These are phyloP conservation scores for Orbilia brochopaga DNA, from an alignment of 2,329 filamentous ascomycete species.

Conservation along the genomic window DNA sequence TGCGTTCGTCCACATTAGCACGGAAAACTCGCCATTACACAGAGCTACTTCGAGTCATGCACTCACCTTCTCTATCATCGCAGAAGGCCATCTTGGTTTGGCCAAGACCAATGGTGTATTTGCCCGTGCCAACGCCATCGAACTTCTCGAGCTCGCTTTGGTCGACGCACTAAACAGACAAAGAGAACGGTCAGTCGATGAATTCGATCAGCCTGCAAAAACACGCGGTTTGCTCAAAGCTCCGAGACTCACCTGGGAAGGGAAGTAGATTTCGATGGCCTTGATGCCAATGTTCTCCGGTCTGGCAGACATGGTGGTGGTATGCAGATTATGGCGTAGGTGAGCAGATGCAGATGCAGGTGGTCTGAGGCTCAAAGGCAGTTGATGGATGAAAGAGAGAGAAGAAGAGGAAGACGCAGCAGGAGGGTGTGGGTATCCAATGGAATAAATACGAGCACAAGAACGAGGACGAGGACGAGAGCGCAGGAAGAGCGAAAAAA, in stretches of 20 bases:
- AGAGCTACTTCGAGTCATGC: background rate
- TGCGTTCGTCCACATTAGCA: background rate
- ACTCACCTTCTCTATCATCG: slow-evolving; percentile 81
- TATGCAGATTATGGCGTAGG: slow-evolving; percentile 48
- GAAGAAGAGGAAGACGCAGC: slow-evolving; percentile 11
- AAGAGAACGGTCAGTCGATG: slow-evolving; percentile 47
- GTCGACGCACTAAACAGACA: slow-evolving; percentile 72
- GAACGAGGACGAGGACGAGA: slow-evolving; percentile 37
- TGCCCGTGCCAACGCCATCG: slow-evolving; percentile 79
- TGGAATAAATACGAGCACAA: slow-evolving; percentile 39
- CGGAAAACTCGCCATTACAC: background rate
- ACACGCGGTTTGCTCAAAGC: background rate
- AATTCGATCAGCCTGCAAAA: slow-evolving; percentile 11
- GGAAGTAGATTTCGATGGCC: slow-evolving; percentile 89
- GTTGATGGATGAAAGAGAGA: slow-evolving; percentile 7
- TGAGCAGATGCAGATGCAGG: slow-evolving; percentile 24
- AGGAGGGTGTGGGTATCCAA: slow-evolving; percentile 39
- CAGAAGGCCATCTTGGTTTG: slow-evolving; percentile 94
- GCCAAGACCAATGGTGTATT: slow-evolving; percentile 89
- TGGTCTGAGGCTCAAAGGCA: slow-evolving; percentile 27
- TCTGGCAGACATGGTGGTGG: slow-evolving; percentile 70
- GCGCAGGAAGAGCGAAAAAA: slow-evolving; percentile 25
- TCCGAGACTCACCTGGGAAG: slow-evolving; percentile 71
- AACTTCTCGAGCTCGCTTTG: slow-evolving; percentile 83
- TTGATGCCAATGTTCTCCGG: slow-evolving; percentile 90